A percentile compares a stretch with the other conserved stretches of the same genome.
These are phyloP conservation scores for Cenchrus purpureus DNA, from an alignment of 176 grass and related monocot species.

Conservation along the genomic window DNA sequence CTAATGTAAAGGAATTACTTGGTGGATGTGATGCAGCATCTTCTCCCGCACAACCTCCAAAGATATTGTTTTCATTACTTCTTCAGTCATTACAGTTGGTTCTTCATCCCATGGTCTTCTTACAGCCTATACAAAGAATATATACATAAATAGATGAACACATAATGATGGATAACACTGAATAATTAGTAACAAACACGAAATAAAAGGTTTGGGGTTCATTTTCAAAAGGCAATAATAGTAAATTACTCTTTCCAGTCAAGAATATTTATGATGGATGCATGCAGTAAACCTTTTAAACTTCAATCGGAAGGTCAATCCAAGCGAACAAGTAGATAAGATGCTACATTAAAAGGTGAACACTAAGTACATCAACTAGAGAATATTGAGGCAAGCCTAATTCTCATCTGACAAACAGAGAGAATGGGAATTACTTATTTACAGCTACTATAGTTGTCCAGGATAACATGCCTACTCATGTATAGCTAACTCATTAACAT, in stretches of 20 bases:
- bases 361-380: background rate
- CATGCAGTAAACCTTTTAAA: background rate
- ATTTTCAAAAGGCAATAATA: conserved; percentile 1
- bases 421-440: background rate
- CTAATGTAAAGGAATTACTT: conserved; percentile 55
- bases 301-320: background rate
- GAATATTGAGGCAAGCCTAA: background rate
- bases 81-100: conserved; percentile 83
- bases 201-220: background rate
- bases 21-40: conserved; percentile 95
- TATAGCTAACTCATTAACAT: background rate
- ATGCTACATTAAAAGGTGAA: conserved; percentile 4
- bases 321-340: background rate
- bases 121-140: conserved; percentile 63
- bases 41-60: conserved; percentile 95
- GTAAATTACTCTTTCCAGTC: background rate
- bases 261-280: background rate
- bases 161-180: background rate
- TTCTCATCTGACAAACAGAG: background rate
- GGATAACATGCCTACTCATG: background rate
- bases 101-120: conserved; percentile 98
- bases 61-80: conserved; percentile 90
- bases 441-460: background rate
- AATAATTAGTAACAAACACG: background rate
- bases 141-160: background rate